A percentile compares a stretch with the other conserved stretches of the same genome.
Evolutionary conservation across 345 rosid genomes (phyloP).

Genomic region (Kernera saxatilis): DNA sequence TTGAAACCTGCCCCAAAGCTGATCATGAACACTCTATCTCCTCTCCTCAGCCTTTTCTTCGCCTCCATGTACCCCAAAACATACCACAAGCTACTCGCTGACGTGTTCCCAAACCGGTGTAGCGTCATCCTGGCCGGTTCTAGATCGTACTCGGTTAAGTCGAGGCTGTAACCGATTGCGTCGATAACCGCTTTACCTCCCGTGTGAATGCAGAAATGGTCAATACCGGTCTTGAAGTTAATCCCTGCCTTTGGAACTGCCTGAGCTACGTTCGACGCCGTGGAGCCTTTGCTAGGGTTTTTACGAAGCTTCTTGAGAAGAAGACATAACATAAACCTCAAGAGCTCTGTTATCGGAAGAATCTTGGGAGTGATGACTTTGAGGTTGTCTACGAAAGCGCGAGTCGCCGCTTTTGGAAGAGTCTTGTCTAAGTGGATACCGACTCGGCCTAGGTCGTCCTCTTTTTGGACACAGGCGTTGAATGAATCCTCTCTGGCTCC

Average conservation of each 20-base stretch:
- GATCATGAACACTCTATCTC: conserved; percentile 50
- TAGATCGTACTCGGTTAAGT: conserved; percentile 49
- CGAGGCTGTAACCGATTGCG: conserved; percentile 52
- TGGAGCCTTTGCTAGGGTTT: conserved; percentile 27
- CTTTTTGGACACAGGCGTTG: conserved; percentile 50
- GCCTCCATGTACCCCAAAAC: conserved; percentile 69
- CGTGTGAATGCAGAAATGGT: conserved; percentile 81
- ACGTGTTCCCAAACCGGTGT: conserved; percentile 83
- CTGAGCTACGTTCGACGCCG: background rate
- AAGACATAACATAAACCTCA: conserved; percentile 25
- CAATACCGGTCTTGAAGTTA: conserved; percentile 60
- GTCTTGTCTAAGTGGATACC: conserved; percentile 50
- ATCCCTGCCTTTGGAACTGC: conserved; percentile 29
- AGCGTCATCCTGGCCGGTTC: conserved; percentile 87
- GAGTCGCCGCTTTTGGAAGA: conserved; percentile 51
- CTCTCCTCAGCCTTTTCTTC: conserved; percentile 46
- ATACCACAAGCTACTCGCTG: conserved; percentile 83
- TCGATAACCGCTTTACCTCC: conserved; percentile 90
- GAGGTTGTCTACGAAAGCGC: conserved; percentile 51
- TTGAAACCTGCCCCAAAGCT: conserved; percentile 65
- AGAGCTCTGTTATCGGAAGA: conserved; percentile 42
- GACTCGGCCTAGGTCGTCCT: conserved; percentile 45
- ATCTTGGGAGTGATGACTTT: conserved; percentile 53
- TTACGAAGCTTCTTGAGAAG: conserved; percentile 10
- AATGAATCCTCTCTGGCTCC: conserved; percentile 63